Evolutionary conservation across 345 rosid genomes (phyloP).

Genomic region (Acer campestre): DNA sequence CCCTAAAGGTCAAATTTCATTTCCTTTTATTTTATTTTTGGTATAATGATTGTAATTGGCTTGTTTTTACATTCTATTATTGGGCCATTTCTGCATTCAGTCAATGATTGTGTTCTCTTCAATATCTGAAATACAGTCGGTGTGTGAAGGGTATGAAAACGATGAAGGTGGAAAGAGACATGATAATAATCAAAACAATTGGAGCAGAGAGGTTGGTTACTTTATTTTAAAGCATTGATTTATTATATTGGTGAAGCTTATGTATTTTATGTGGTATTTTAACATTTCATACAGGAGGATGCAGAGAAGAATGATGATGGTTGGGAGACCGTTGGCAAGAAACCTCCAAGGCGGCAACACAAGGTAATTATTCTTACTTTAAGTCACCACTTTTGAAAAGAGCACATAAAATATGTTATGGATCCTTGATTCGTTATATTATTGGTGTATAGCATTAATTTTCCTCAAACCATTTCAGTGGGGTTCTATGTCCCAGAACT

Average conservation of each 20-base stretch:
- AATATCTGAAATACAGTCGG: constrained; percentile 28
- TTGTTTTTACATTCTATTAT: neutral
- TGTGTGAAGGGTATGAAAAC: constrained; percentile 26
- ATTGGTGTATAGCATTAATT: neutral
- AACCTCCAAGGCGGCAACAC: constrained; percentile 56
- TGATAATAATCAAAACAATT: constrained; percentile 28
- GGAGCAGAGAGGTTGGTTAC: constrained; percentile 38
- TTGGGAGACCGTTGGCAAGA: constrained; percentile 81
- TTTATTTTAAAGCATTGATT: neutral
- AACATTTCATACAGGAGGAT: constrained; percentile 35
- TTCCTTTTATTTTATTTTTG: neutral
- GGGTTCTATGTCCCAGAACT: neutral
- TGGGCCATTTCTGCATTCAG: neutral
- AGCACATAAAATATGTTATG: neutral
- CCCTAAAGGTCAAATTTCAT: constrained; percentile 38
- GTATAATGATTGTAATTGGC: neutral
- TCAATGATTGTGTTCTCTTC: neutral
- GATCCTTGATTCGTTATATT: neutral
- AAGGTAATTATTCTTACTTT: constrained; percentile 42
- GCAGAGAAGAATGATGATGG: constrained; percentile 53
- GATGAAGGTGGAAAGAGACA: constrained; percentile 29
- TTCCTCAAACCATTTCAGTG: neutral
- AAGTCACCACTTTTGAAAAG: neutral
- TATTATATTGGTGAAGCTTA: neutral
- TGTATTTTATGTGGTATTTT: neutral